Conservation (phyloP, 169 alveolate species). For the Eimeria falciformis region DNA sequence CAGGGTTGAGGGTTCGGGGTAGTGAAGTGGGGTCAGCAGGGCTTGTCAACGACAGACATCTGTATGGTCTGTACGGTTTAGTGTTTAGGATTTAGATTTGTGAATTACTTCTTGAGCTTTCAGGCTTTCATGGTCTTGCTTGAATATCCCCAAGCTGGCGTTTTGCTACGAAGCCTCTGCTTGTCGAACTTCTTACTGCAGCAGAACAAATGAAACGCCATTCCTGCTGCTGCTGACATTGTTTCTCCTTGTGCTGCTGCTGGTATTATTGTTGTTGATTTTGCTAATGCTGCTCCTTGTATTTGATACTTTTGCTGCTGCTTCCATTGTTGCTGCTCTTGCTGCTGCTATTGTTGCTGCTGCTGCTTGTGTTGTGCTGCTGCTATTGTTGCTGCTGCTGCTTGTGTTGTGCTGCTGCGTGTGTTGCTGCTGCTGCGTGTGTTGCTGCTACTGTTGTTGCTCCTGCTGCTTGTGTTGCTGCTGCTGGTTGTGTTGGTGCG, state of each 20-base stretch:
- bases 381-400: not conserved
- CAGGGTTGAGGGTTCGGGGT: not conserved
- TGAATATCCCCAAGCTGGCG: not conserved
- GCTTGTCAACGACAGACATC: not conserved
- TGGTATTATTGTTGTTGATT: not conserved
- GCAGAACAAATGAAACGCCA: conserved; percentile 15
- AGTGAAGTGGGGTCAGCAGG: not conserved
- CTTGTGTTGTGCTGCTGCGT: too few relatives aligned
- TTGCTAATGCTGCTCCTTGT: not conserved
- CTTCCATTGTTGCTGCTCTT: not conserved
- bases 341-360: conserved; percentile 2
- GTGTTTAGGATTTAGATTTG: conserved; percentile 17
- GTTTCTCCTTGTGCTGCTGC: conserved; percentile 13
- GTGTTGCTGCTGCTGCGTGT: too few relatives aligned
- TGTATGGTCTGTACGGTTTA: not conserved
- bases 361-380: not conserved
- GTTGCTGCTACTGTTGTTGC: conserved; percentile 3
- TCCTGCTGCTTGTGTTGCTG: not conserved
- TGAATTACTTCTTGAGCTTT: not conserved
- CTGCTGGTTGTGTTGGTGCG: not conserved
- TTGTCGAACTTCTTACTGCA: conserved; percentile 84
- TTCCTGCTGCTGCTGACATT: not conserved
- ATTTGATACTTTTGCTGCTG: not conserved
- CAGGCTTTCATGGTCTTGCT: not conserved
- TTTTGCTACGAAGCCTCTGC: conserved; percentile 78